Evolutionary conservation across 805 yeast species (phyloP), one percentile per base, ranked within the genome.

Genomic region (Metschnikowia dekortorum): DNA sequence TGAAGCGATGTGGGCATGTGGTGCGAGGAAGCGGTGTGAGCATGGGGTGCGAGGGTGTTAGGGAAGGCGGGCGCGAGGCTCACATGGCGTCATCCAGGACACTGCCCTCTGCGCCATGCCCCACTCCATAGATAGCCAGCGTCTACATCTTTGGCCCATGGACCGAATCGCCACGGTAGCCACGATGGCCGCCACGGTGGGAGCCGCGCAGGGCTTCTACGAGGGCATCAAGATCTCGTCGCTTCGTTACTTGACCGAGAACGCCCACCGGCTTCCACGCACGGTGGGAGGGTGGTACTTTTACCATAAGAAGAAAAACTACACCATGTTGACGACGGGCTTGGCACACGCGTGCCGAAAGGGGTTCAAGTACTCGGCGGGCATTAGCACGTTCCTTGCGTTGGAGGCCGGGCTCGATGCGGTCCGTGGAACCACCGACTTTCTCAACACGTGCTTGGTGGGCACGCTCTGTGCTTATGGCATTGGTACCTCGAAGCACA

Each of bases 281-380:
- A 81, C 85, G 0, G 84, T 81, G 48, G 90, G 89, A 18, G 94
- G 92, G 0, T 89, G 96, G 96, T 89, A 85, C 61, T 85, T 84
- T 63, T 89, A 89, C 66, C 94, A 89, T 67, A 88, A 86, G 67
- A 76, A 89, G 54, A 89, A 87, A 69, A 85, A 87, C 66, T 86
- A 87, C 64, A 86, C 85, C 31, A 81, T 88, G 67, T 65, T 85
- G 34, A 73, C 78, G 50, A 71, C 73, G 29, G 88, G 87, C 0
- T 67, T 81, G 54, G 69, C 68, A 16, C 48, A 56, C 7, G 90
- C 85, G 0, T 57, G 76, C n/a, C 64, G 59, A 35, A 70, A 70
- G 8, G 77, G 68, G 0, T 39, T 57, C 35, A 48, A 54, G 58
- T 70, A 75, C 47, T 69, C 81, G 1, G 40, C 64, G 0, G 71